Base-by-base conservation (phyloP, 202 grass and related monocot species). In the Saccharum hybrid region DNA sequence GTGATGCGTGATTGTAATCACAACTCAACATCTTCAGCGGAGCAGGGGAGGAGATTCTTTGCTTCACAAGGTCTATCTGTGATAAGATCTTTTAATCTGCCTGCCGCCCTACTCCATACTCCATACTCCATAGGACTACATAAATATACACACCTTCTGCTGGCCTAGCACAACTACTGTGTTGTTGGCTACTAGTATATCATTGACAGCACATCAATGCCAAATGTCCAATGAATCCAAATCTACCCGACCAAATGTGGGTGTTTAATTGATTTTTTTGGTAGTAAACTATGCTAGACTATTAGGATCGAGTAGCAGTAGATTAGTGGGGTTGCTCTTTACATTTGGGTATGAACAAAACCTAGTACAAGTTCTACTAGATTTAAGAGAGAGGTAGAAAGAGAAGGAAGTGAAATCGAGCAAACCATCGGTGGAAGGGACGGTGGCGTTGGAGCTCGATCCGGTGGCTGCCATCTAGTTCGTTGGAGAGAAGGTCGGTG, bases 41-140 rank as follows among this genome's bases (percentile, higher is more conserved):
- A n/a, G 4, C 38, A 84, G 41, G 15, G 71, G 30, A 14, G 16
- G 51, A 18, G 34, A 18, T 83, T 83, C 54, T 72, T 64, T 86
- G 42, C 69, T 48, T 90, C 41, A 2, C 18, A 41, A 19, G 46
- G 72, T 0, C 10, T 4, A 49, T n/a, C 70, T 82, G 39, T 78
- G 39, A 66, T 40, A 42, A 10, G 22, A 60, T 21, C 22, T 80
- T 84, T 84, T 48, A n/a, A 67, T 51, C 63, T 88, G 82, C 6
- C 23, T 34, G 43, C 26, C 14, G n/a, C 14, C 39, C 43, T 30
- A 13, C 54, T 78, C 65, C 52, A 60, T 23, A 13, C 54, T 78
- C 65, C 52, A 60, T 23, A 54, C 16, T 54, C 51, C 51, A 54
- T 19, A 19, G 0, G 7, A 56, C 6, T 19, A 56, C 16, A 59